Percentiles rank a stretch among this genome's conserved stretches.
Conservation (phyloP, 805 yeast genomes). For the Lachancea fermentati region DNA sequence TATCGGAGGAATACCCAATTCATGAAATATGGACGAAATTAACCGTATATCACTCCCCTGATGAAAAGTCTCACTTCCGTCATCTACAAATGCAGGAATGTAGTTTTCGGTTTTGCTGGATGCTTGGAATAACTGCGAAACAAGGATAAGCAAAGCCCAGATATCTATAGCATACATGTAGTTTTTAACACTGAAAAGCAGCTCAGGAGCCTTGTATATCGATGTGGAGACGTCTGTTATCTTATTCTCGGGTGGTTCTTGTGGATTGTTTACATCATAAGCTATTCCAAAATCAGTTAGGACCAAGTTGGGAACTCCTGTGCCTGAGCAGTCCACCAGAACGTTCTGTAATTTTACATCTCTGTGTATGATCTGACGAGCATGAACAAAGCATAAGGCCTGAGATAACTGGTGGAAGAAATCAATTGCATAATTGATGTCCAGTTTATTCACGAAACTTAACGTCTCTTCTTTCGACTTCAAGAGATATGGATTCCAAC, state of each 20-base stretch:
- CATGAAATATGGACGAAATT: constrained; percentile 47
- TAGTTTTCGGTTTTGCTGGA: constrained; percentile 15
- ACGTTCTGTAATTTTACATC: constrained; percentile 93
- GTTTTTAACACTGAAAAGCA: constrained; percentile 51
- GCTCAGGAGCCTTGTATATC: constrained; percentile 70
- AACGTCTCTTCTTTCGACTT: neutral
- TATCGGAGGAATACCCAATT: constrained; percentile 57
- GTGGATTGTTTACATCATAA: constrained; percentile 29
- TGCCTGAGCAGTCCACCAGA: constrained; percentile 36
- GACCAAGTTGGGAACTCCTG: constrained; percentile 46
- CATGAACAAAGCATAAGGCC: constrained; percentile 77
- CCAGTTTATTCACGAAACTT: constrained; percentile 15
- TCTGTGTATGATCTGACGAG: constrained; percentile 86
- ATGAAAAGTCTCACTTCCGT: constrained; percentile 20
- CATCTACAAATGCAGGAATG: constrained; percentile 26
- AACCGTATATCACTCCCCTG: constrained; percentile 54
- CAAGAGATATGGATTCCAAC: constrained; percentile 11
- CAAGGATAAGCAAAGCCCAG: constrained; percentile 64
- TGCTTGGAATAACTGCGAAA: constrained; percentile 45
- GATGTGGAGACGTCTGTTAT: constrained; percentile 57
- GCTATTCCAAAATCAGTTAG: constrained; percentile 70
- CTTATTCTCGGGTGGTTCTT: constrained; percentile 28
- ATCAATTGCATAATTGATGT: constrained; percentile 20
- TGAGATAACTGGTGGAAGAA: constrained; percentile 68
- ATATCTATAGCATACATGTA: constrained; percentile 58